phyloP scores from a whole-genome alignment of 2,329 filamentous ascomycete species.

The Pyrenophora graminea region DNA sequence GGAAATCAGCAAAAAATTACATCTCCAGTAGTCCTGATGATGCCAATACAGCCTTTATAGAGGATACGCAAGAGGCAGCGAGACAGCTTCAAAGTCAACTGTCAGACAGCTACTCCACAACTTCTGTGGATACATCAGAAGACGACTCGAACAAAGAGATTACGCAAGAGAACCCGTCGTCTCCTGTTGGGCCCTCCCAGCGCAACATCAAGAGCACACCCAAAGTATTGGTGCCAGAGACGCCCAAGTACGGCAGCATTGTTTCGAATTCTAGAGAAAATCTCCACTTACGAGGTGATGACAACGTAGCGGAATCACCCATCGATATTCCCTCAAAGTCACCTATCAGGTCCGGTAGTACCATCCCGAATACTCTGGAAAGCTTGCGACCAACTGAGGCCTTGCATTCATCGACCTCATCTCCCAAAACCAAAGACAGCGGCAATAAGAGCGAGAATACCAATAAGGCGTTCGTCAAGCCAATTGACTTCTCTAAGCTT shows the following conservation, averaged over 20 bases:
- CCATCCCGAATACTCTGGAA: neutral
- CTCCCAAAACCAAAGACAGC: neutral
- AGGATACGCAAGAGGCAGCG: slow-evolving; percentile 51
- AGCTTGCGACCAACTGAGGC: neutral
- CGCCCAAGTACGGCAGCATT: neutral
- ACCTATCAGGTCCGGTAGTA: no score
- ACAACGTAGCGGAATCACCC: neutral
- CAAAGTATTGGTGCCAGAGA: neutral
- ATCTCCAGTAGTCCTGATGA: slow-evolving; percentile 2
- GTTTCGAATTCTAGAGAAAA: neutral
- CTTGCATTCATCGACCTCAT: neutral
- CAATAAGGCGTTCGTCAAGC: neutral
- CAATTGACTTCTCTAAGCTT: slow-evolving; percentile 28
- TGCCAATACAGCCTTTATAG: slow-evolving; percentile 38
- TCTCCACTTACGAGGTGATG: neutral
- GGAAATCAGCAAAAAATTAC: neutral
- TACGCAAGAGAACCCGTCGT: neutral
- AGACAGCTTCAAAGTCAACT: slow-evolving; percentile 50
- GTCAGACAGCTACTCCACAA: slow-evolving; percentile 27
- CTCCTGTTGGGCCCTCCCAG: neutral
- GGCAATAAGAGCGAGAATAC: neutral
- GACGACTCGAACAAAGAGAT: neutral
- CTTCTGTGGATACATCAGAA: slow-evolving; percentile 21
- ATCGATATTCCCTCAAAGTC: neutral
- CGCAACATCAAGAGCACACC: neutral